Percentiles rank a stretch among this genome's conserved stretches.
Evolutionary conservation across 2,329 filamentous ascomycete species (phyloP).

Genomic region (Pochonia chlamydosporia): DNA sequence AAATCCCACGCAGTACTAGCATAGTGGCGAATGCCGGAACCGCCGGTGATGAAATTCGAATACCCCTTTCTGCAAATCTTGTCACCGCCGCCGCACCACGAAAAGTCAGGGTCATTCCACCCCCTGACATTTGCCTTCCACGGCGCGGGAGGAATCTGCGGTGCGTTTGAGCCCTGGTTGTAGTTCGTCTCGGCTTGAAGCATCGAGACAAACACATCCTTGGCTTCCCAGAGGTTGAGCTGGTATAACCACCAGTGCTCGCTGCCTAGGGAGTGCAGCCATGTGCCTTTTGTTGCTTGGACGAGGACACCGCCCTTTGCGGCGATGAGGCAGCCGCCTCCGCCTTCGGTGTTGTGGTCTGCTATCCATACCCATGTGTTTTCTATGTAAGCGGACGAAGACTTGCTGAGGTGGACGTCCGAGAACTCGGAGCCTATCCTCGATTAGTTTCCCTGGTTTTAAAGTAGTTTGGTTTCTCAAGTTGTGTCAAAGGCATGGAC

Average conservation of each 20-base stretch:
- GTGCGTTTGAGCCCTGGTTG: conserved; percentile 24
- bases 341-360: conserved; percentile 42
- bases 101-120: conserved; percentile 38
- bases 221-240: conserved; percentile 43
- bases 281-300: conserved; percentile 42
- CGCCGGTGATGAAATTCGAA: conserved; percentile 35
- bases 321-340: conserved; percentile 38
- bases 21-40: conserved; percentile 34
- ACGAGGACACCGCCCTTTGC: conserved; percentile 42
- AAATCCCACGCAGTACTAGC: conserved; percentile 37
- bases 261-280: conserved; percentile 39
- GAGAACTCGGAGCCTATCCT: conserved; percentile 41
- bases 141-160: conserved; percentile 28
- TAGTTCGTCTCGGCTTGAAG: conserved; percentile 49
- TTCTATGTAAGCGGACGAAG: conserved; percentile 15
- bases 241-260: conserved; percentile 56
- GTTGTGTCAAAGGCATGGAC: background rate
- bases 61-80: conserved; percentile 35
- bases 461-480: too few species aligned
- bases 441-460: too few species aligned
- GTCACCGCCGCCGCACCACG: conserved; percentile 29
- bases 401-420: conserved; percentile 40
- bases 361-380: conserved; percentile 32
- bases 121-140: conserved; percentile 28
- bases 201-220: conserved; percentile 44